phyloP scores from a whole-genome alignment of 306 rosid species.

The Abrus pulchellus region DNA sequence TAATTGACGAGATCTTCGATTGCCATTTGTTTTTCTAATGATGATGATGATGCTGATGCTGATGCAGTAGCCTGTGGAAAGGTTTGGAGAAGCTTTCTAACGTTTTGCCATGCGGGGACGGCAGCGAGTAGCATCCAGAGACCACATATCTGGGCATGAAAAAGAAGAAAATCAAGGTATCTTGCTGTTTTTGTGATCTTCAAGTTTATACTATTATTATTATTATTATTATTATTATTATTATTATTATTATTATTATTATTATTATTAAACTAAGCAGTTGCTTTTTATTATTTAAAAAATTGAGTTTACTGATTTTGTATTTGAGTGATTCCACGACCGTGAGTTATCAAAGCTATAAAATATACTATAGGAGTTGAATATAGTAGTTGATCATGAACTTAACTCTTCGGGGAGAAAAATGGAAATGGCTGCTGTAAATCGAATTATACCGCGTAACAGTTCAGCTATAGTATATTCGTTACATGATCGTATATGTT shows the following conservation, averaged over 20 bases:
- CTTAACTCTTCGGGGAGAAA: neutral
- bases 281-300: neutral
- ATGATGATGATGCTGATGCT: conserved; percentile 26
- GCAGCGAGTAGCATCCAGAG: conserved; percentile 69
- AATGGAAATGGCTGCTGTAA: conserved; percentile 11
- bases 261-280: conserved; percentile 3
- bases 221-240: neutral
- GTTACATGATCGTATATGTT: conserved; percentile 4
- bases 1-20: conserved; percentile 8
- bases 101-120: conserved; percentile 76
- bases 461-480: conserved; percentile 18
- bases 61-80: conserved; percentile 45
- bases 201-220: neutral
- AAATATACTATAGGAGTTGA: conserved; percentile 25
- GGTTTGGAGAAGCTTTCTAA: conserved; percentile 49
- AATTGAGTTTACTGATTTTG: conserved; percentile 24
- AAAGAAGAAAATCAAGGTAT: conserved; percentile 66
- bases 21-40: conserved; percentile 29
- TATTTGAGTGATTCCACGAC: conserved; percentile 13
- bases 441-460: neutral
- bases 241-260: too few relatives aligned
- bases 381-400: conserved; percentile 24
- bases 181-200: conserved; percentile 35
- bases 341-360: conserved; percentile 20
- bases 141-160: conserved; percentile 50